phyloP scores from a whole-genome alignment of 2,329 filamentous ascomycete genomes.

The Colletotrichum nymphaeae region DNA sequence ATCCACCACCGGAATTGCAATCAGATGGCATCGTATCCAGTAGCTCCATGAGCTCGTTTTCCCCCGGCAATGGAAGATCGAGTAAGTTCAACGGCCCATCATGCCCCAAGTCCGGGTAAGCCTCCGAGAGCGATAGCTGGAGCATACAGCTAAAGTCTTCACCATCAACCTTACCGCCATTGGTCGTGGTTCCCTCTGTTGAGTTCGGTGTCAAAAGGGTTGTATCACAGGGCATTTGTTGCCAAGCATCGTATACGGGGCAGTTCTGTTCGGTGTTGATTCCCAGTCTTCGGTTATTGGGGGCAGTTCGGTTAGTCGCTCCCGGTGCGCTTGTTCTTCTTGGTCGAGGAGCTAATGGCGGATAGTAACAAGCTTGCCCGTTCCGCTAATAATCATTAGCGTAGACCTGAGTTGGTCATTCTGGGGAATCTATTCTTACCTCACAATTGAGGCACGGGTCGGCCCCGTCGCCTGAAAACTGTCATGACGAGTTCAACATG shows the following conservation, averaged over 20 bases:
- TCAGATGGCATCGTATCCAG: constrained; percentile 23
- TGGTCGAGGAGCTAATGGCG: constrained; percentile 12
- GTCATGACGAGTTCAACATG: background rate
- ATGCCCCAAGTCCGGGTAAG: background rate
- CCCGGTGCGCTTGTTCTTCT: constrained; percentile 3
- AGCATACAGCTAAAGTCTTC: constrained; percentile 9
- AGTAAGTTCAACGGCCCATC: background rate
- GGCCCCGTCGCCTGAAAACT: constrained; percentile 18
- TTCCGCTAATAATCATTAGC: constrained; percentile 9
- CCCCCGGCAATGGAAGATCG: constrained; percentile 18
- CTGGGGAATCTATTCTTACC: background rate
- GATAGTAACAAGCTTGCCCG: constrained; percentile 27
- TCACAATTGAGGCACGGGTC: constrained; percentile 30
- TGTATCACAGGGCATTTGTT: background rate
- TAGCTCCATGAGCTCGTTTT: constrained; percentile 24
- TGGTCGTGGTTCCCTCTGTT: background rate
- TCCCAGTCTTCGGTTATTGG: background rate
- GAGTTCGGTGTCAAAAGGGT: constrained; percentile 14
- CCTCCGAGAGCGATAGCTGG: background rate
- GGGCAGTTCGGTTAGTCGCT: background rate
- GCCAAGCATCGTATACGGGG: constrained; percentile 11
- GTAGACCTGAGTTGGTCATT: background rate
- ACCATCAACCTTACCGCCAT: background rate
- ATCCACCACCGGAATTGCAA: background rate
- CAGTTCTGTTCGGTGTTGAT: constrained; percentile 5